phyloP scores from a whole-genome alignment of 2,329 filamentous ascomycete genomes.

The Fusarium sp. region DNA sequence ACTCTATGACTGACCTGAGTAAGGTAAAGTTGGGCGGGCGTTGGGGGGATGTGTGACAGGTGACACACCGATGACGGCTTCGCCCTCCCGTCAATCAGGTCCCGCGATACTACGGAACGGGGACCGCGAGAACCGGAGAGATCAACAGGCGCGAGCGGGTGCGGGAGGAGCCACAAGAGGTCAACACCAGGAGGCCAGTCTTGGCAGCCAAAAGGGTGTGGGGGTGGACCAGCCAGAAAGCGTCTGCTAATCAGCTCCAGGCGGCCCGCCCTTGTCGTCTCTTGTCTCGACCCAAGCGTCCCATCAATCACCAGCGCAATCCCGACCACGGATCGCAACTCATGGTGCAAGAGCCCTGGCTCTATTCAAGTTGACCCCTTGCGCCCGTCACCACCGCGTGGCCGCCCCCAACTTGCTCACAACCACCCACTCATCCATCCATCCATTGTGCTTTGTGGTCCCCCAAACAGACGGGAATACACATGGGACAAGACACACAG shows the following conservation, averaged over 20 bases:
- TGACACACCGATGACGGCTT: constrained; percentile 27
- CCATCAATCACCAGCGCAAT: constrained; percentile 37
- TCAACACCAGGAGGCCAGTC: constrained; percentile 20
- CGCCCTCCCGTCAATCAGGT: constrained; percentile 26
- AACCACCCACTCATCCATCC: background rate
- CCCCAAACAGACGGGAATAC: constrained; percentile 9
- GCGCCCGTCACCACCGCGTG: constrained; percentile 38
- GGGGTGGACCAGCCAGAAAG: constrained; percentile 37
- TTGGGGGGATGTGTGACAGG: constrained; percentile 1
- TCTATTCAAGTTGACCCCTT: constrained; percentile 12
- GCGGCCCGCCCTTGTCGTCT: constrained; percentile 24
- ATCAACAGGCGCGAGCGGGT: constrained; percentile 15
- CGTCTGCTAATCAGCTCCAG: constrained; percentile 36
- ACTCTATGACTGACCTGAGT: background rate
- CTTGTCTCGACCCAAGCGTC: constrained; percentile 32
- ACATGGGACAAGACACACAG: constrained; percentile 4
- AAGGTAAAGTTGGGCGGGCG: background rate
- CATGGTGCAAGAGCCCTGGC: constrained; percentile 26
- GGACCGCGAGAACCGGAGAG: constrained; percentile 31
- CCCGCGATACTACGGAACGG: constrained; percentile 32
- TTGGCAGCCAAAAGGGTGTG: constrained; percentile 30
- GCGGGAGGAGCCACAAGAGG: constrained; percentile 30
- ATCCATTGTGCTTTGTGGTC: background rate
- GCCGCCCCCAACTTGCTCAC: constrained; percentile 30
- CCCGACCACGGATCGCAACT: constrained; percentile 34